phyloP scores from a whole-genome alignment of 2,329 filamentous ascomycete species.

The Hypoxylon sp. region DNA sequence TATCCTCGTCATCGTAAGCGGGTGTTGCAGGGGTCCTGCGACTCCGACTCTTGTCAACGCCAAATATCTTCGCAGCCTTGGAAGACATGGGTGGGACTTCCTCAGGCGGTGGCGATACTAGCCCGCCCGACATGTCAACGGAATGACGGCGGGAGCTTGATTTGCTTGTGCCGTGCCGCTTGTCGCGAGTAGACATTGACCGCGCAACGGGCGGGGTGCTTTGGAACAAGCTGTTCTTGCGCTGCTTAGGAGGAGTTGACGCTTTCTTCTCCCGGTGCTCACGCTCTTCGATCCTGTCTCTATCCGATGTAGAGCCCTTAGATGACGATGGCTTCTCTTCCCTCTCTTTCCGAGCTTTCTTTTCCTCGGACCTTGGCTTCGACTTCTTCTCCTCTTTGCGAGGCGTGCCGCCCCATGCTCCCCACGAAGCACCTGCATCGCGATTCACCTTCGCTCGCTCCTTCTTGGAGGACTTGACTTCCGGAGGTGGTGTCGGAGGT shows the following conservation, averaged over 20 bases:
- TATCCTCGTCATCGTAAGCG: slow-evolving; percentile 59
- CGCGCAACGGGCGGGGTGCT: slow-evolving; percentile 74
- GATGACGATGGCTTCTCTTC: slow-evolving; percentile 64
- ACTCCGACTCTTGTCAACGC: slow-evolving; percentile 62
- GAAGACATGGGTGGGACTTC: slow-evolving; percentile 72
- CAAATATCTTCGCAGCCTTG: slow-evolving; percentile 83
- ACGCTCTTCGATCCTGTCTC: slow-evolving; percentile 63
- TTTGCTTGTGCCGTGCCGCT: slow-evolving; percentile 66
- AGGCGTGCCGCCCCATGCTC: slow-evolving; percentile 74
- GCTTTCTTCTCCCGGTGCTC: slow-evolving; percentile 54
- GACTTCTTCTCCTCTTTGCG: slow-evolving; percentile 69
- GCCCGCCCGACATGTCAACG: slow-evolving; percentile 71
- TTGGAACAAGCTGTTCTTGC: slow-evolving; percentile 74
- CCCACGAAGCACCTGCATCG: slow-evolving; percentile 77
- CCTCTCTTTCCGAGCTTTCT: slow-evolving; percentile 67
- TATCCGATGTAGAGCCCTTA: slow-evolving; percentile 74
- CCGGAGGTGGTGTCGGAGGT: slow-evolving; percentile 63
- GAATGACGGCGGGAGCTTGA: slow-evolving; percentile 76
- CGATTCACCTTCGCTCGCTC: slow-evolving; percentile 82
- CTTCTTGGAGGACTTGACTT: slow-evolving; percentile 73
- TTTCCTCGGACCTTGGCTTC: slow-evolving; percentile 75
- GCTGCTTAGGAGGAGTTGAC: slow-evolving; percentile 65
- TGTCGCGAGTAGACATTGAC: slow-evolving; percentile 75
- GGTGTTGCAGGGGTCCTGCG: slow-evolving; percentile 61
- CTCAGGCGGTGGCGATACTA: slow-evolving; percentile 80